These are phyloP conservation scores for Sarocladiaceae sp. DNA, from an alignment of 2,329 filamentous ascomycete species.

Conservation along the genomic window DNA sequence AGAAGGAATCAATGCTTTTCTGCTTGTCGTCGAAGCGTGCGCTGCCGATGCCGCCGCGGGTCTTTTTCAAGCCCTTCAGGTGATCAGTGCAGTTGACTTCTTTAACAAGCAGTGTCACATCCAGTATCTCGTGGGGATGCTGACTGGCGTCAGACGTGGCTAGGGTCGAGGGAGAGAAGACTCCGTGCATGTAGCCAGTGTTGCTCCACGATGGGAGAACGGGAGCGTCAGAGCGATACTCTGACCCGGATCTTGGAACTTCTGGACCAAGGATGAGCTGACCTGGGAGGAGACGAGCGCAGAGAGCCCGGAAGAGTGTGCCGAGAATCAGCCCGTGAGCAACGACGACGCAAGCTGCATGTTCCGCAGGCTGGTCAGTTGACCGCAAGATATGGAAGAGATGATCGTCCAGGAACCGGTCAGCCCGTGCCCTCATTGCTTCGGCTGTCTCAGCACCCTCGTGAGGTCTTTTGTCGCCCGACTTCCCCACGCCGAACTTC, in stretches of 20 bases:
- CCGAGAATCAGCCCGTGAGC: constrained; percentile 79
- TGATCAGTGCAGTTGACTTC: constrained; percentile 66
- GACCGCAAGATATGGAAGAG: constrained; percentile 45
- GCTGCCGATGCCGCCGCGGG: constrained; percentile 75
- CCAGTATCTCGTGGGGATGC: background rate
- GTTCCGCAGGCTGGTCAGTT: constrained; percentile 7
- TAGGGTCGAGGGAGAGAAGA: constrained; percentile 16
- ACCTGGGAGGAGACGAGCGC: constrained; percentile 40
- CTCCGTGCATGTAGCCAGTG: constrained; percentile 39
- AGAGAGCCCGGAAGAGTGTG: constrained; percentile 58
- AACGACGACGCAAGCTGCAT: constrained; percentile 54
- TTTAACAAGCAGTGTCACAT: constrained; percentile 39
- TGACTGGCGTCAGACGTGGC: background rate
- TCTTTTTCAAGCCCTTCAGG: constrained; percentile 68
- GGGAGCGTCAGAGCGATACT: constrained; percentile 8
- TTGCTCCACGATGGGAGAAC: constrained; percentile 42
- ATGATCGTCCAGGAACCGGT: constrained; percentile 59
- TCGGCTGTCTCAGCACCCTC: constrained; percentile 60
- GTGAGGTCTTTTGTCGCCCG: constrained; percentile 18
- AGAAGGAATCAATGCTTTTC: constrained; percentile 70
- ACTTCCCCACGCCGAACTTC: constrained; percentile 36
- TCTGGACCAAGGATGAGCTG: constrained; percentile 6
- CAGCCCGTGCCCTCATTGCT: constrained; percentile 58
- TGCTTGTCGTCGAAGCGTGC: constrained; percentile 69
- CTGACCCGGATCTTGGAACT: constrained; percentile 13